Evolutionary conservation across 495 filamentous ascomycete species (phyloP), one percentile per base, ranked within the genome.

Genomic region (Aspergillus conjunctus): DNA sequence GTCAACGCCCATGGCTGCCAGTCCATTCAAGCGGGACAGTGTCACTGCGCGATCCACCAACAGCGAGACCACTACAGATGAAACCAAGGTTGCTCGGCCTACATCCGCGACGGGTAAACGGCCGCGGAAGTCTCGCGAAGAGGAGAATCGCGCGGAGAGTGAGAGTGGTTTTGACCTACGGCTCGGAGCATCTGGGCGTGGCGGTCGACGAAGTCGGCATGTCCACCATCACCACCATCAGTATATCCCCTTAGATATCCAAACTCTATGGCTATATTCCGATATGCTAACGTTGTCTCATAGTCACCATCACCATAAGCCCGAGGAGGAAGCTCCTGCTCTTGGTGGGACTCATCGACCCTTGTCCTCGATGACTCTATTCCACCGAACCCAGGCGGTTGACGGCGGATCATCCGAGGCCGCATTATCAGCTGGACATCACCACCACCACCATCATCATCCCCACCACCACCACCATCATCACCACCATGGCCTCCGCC

Each of bases 251-350:
- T 31, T 26, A 46, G 57, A 41, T 51, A 21, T 46, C 14, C 20
- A 10, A 48, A 22, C 10, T 48, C 5, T 7, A 11, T 22, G n/a
- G 7, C 21, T 21, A 22, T 48, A 20, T 48, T 20, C 44, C 18
- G 18, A 48, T 21, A 17, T 63, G 60, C 71, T 77, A 69, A 76
- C 54, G n/a, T 10, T 21, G n/a, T 48, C 6, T 56, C 58, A 55
- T 70, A 87, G 85, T 71, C 86, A 91, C 64, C 91, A 93, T 60
- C 89, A 93, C 69, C 89, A 89, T 61, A 88, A 90, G 64, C 80
- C 79, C 45, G 78, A 84, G 54, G 87, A 91, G n/a, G 87, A 88
- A 55, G 68, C 73, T 33, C 60, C 79, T n/a, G 17, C 73, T 76
- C 51, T 74, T 68, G 37, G 59, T 21, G 61, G 56, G 3, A 67